Base-by-base conservation (phyloP, 2,329 filamentous ascomycete genomes). In the Hymenoscyphus salicellus region DNA sequence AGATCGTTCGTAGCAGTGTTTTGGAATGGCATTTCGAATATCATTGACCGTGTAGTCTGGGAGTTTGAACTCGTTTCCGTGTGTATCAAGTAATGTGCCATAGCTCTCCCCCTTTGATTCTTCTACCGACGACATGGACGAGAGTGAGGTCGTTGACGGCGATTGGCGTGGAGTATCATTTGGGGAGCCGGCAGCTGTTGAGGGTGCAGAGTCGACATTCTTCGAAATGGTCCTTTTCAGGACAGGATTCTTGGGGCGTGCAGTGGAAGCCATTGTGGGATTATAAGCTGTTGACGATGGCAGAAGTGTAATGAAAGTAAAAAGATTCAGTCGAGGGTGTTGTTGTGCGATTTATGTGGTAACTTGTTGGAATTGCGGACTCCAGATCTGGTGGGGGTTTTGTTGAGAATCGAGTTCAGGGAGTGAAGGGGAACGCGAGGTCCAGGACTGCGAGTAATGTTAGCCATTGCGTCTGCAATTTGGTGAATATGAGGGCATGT, bases 21-120 rank as follows among this genome's bases (percentile, higher is more conserved):
- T 92, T 70, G 95, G 95, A 72, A 99, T 99, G 77, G 95, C 95
- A 80, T 97, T 91, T 75, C 92, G 89, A 77, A 99, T 94, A 77
- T 99, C 87, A 84, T 97, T 97, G 85, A 99, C 96, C 76, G 93
- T 96, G 83, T 90, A 99, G 80, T 98, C 89, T 71, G 95, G 95
- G 64, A 96, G 84, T 78, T 92, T 84, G 82, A 99, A 99, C 75
- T 93, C 86, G 79, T 98, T 97, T 79, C 95, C 95, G 78, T 96
- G 95, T 14, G 92, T 94, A 81, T 99, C 93, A 69, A 95, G 75
- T 71, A 99, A 86, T 77, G 88, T 86, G 73, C 86, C 86, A 72
- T 85, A 88, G 71, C 71, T 73, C 62, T 71, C 63, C 43, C 72
- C 70, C 65, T 81, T 75, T 36, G 76, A 75, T 71, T 83, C 82